Evolutionary conservation across 495 filamentous ascomycete species (phyloP).

Genomic region (Eremomyces bilateralis): DNA sequence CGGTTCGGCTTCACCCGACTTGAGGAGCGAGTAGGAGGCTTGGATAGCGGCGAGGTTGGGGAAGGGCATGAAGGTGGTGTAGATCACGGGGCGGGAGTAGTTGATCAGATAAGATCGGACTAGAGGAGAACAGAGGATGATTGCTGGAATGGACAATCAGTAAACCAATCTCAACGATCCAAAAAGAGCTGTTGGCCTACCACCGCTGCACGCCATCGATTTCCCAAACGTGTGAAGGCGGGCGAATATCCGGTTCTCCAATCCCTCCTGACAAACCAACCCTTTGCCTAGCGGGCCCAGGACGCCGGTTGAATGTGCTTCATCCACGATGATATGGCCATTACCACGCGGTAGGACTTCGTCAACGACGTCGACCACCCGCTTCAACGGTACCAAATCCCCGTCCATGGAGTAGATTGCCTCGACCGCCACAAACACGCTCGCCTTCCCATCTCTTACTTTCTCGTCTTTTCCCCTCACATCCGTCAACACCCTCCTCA

Average conservation of each 20-base stretch:
- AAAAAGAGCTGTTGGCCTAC: constrained; percentile 21
- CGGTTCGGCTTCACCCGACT: constrained; percentile 20
- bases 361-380: constrained; percentile 36
- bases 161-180: too few species aligned
- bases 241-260: constrained; percentile 46
- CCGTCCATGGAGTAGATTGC: constrained; percentile 76
- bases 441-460: constrained; percentile 20
- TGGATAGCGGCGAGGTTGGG: constrained; percentile 29
- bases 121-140: constrained; percentile 23
- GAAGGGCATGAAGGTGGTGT: constrained; percentile 35
- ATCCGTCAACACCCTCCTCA: constrained; percentile 22
- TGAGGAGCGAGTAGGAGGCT: constrained; percentile 27
- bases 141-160: constrained; percentile 10
- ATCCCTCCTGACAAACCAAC: constrained; percentile 38
- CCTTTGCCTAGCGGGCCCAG: constrained; percentile 42
- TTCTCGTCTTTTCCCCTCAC: constrained; percentile 16
- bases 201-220: constrained; percentile 48
- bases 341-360: constrained; percentile 31
- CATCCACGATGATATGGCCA: constrained; percentile 53
- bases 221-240: constrained; percentile 62
- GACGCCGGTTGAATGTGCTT: constrained; percentile 55
- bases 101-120: constrained; percentile 38
- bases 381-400: constrained; percentile 39
- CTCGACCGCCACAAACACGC: constrained; percentile 49
- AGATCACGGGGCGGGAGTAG: constrained; percentile 37